Conservation (phyloP, 1,284 basidiomycete species). For the Trametes sp. region DNA sequence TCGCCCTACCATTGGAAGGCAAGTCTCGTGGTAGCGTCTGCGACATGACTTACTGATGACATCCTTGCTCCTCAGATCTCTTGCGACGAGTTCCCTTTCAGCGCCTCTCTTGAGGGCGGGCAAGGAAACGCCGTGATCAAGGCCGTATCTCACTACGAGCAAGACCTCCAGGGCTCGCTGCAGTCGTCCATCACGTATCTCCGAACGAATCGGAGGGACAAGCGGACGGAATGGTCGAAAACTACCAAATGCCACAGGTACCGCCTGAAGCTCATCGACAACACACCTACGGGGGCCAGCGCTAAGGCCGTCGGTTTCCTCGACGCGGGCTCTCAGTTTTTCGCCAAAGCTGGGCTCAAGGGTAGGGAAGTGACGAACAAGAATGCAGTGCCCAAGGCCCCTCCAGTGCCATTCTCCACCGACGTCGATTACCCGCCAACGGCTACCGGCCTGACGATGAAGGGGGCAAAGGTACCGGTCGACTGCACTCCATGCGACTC, state of each 20-base stretch:
- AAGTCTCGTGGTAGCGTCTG: background rate
- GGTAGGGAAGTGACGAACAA: background rate
- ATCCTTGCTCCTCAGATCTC: slow-evolving; percentile 6
- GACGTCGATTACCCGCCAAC: background rate
- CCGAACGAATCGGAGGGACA: background rate
- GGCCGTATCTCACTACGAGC: slow-evolving; percentile 9
- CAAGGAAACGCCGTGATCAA: background rate
- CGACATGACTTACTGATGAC: background rate
- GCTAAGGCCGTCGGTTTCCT: slow-evolving; percentile 11
- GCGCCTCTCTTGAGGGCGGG: slow-evolving; percentile 13
- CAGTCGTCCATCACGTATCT: slow-evolving; percentile 9
- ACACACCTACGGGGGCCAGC: background rate
- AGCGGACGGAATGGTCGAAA: background rate
- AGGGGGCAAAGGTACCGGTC: background rate
- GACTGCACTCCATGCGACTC: background rate
- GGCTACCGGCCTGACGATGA: background rate
- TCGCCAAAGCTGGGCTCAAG: background rate
- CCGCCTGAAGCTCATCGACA: background rate
- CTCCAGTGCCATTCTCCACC: background rate
- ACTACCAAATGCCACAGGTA: slow-evolving; percentile 11
- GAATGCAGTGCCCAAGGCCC: background rate
- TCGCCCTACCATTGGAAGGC: slow-evolving; percentile 15
- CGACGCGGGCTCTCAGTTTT: slow-evolving; percentile 13
- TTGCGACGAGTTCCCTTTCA: slow-evolving; percentile 24
- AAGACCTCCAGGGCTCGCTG: slow-evolving; percentile 9